Evolutionary conservation across 2,329 filamentous ascomycete species (phyloP).

Genomic region (Hypoxylon sp.): DNA sequence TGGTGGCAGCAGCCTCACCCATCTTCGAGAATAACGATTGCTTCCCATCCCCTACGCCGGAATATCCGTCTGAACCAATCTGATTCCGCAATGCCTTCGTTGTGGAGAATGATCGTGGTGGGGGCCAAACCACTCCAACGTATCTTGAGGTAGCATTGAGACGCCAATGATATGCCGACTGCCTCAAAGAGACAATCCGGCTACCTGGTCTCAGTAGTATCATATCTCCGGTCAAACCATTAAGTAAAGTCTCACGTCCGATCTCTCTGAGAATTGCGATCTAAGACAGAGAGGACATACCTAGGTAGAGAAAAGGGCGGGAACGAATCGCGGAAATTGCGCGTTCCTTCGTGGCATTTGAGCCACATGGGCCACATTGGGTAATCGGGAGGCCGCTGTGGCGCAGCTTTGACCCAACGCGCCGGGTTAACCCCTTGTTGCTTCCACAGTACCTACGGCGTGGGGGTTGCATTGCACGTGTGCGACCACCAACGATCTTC

Average conservation of each 20-base stretch:
- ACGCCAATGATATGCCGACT: constrained; percentile 28
- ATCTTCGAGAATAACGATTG: constrained; percentile 70
- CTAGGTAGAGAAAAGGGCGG: constrained; percentile 16
- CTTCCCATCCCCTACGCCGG: constrained; percentile 42
- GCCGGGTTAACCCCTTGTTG: constrained; percentile 19
- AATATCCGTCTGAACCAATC: constrained; percentile 23
- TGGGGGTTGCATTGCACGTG: neutral
- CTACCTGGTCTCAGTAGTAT: constrained; percentile 34
- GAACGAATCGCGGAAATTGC: constrained; percentile 36
- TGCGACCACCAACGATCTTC: neutral
- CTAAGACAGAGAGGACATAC: constrained; percentile 16
- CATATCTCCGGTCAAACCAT: constrained; percentile 25
- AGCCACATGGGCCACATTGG: constrained; percentile 30
- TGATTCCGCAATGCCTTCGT: constrained; percentile 25
- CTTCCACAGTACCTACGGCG: neutral
- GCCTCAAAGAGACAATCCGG: constrained; percentile 32
- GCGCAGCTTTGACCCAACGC: constrained; percentile 17
- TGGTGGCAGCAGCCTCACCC: constrained; percentile 81
- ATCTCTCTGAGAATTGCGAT: constrained; percentile 26
- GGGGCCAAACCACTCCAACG: constrained; percentile 36
- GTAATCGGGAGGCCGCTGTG: constrained; percentile 25
- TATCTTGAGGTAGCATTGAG: constrained; percentile 37
- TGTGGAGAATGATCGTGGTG: constrained; percentile 42
- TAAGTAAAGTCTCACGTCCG: constrained; percentile 14
- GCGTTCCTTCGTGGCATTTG: constrained; percentile 14